Percentiles rank a stretch among this genome's conserved stretches.
Evolutionary conservation across 176 grass and related monocot species (phyloP).

Genomic region (Thalia dealbata): DNA sequence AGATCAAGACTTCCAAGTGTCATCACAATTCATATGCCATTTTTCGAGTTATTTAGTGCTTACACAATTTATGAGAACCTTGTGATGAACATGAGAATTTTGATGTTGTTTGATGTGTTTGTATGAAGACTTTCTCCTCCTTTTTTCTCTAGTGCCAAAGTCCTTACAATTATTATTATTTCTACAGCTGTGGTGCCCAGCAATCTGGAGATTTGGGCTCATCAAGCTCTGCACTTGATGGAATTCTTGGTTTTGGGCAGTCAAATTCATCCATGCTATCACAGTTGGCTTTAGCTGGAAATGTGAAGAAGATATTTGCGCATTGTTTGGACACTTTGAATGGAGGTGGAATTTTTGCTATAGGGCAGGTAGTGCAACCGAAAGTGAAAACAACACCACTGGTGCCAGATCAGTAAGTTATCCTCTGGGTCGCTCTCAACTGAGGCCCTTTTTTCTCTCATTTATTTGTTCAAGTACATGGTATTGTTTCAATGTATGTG

Average conservation of each 20-base stretch:
- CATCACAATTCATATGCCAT: too few species aligned
- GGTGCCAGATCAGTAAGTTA: conserved; percentile 54
- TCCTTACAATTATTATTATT: background rate
- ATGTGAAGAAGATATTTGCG: conserved; percentile 74
- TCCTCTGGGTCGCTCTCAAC: conserved; percentile 8
- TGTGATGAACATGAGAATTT: background rate
- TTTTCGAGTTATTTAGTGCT: too few species aligned
- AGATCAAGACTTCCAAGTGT: background rate
- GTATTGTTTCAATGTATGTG: too few species aligned
- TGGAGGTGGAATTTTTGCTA: conserved; percentile 89
- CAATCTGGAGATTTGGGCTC: conserved; percentile 75
- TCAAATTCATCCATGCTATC: conserved; percentile 68
- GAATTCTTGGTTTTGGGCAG: conserved; percentile 93
- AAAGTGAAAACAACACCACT: conserved; percentile 77
- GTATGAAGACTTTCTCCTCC: background rate
- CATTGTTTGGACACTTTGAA: conserved; percentile 79
- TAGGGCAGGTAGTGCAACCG: conserved; percentile 80
- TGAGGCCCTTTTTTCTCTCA: background rate
- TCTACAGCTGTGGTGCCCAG: conserved; percentile 60
- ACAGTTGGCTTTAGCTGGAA: conserved; percentile 56
- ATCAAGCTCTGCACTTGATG: conserved; percentile 61
- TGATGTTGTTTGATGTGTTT: background rate
- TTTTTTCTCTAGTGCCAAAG: too few species aligned
- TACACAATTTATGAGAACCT: too few species aligned
- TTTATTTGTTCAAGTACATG: background rate